Conservation (phyloP, 2,329 filamentous ascomycete genomes). For the Colletotrichum limetticola region DNA sequence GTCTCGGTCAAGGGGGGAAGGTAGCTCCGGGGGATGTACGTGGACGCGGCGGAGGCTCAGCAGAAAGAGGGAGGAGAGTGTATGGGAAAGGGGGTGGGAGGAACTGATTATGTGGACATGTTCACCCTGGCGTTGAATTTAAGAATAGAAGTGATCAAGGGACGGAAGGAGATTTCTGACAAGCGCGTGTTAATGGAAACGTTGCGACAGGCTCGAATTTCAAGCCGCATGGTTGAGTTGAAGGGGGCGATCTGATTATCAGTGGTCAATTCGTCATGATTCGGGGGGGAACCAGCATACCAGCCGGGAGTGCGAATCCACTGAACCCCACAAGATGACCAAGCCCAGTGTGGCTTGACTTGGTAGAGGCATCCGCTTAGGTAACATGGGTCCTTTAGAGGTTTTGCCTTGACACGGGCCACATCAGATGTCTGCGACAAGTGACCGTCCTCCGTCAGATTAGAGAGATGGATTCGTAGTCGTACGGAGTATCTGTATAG, state of each 20-base stretch:
- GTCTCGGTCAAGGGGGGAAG: conserved; percentile 9
- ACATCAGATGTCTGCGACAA: not conserved
- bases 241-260: conserved; percentile 20
- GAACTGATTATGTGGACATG: not conserved
- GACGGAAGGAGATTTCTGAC: conserved; percentile 15
- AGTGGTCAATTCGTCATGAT: conserved; percentile 32
- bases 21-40: conserved; percentile 7
- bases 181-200: conserved; percentile 24
- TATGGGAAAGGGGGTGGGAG: not conserved
- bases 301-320: conserved; percentile 8
- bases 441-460: not conserved
- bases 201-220: conserved; percentile 7
- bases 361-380: not conserved
- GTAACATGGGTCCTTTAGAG: not conserved
- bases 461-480: not conserved
- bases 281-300: not conserved
- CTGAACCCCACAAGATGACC: conserved; percentile 15
- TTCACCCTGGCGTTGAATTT: not conserved
- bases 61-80: not conserved
- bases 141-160: conserved; percentile 22
- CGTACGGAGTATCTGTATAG: too few relatives aligned
- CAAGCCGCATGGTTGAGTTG: conserved; percentile 17
- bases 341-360: conserved; percentile 25
- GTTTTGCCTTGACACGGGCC: conserved; percentile 2
- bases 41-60: conserved; percentile 22